A percentile compares a stretch with the other conserved stretches of the same genome.
These are phyloP conservation scores for Panaeolus cyanescens DNA, from an alignment of 768 basidiomycete genomes.

Conservation along the genomic window DNA sequence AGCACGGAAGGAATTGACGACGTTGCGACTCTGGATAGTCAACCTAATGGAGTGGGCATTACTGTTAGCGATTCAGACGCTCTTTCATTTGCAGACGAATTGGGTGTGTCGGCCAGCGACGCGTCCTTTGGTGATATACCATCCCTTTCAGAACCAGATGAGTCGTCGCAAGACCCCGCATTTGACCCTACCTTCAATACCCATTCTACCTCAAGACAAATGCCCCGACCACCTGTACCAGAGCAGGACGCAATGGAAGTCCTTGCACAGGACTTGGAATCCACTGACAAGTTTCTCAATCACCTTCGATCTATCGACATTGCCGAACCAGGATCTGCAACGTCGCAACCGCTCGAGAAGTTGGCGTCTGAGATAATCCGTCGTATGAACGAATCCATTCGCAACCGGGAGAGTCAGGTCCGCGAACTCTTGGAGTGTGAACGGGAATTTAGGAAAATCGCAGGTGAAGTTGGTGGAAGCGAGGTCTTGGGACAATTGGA, in stretches of 20 bases:
- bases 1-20: conserved; percentile 83
- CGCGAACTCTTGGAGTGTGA: conserved; percentile 79
- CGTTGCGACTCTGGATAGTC: conserved; percentile 18
- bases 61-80: conserved; percentile 28
- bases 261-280: conserved; percentile 72
- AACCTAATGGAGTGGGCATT: conserved; percentile 30
- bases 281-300: conserved; percentile 74
- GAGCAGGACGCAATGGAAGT: conserved; percentile 71
- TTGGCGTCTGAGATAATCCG: conserved; percentile 79
- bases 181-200: conserved; percentile 47
- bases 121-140: conserved; percentile 30
- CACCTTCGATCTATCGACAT: conserved; percentile 72
- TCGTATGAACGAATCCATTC: conserved; percentile 70
- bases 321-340: conserved; percentile 37
- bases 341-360: conserved; percentile 56
- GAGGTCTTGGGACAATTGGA: conserved; percentile 75
- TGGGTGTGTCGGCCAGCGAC: conserved; percentile 28
- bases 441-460: conserved; percentile 76
- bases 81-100: conserved; percentile 47
- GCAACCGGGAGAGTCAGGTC: conserved; percentile 80
- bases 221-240: conserved; percentile 28
- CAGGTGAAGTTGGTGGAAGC: conserved; percentile 74
- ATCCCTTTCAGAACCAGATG: conserved; percentile 24
- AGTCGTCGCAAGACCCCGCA: conserved; percentile 23
- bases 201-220: conserved; percentile 32